A percentile compares a stretch with the other conserved stretches of the same genome.
These are phyloP conservation scores for Kwoniella sp. DNA, from an alignment of 768 basidiomycete genomes.

Conservation along the genomic window DNA sequence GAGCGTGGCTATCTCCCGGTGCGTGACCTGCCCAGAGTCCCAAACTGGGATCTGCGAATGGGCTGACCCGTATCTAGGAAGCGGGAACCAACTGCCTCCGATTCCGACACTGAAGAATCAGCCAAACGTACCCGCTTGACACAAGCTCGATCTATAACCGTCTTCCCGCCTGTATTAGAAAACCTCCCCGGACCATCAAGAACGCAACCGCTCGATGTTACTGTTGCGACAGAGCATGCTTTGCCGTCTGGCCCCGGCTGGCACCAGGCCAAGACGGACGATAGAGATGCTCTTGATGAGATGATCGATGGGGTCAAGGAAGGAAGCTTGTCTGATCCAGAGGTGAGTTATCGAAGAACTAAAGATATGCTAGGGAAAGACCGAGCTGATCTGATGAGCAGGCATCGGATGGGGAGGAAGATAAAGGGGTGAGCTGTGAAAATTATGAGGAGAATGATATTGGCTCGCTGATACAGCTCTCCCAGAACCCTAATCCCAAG, in stretches of 20 bases:
- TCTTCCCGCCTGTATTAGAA: slow-evolving; percentile 13
- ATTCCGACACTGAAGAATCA: slow-evolving; percentile 45
- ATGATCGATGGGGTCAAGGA: slow-evolving; percentile 41
- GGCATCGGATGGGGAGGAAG: slow-evolving; percentile 17
- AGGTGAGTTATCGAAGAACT: slow-evolving; percentile 16
- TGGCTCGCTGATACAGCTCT: background rate
- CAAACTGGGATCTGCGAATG: too few relatives aligned
- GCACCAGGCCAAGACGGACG: slow-evolving; percentile 13
- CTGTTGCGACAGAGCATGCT: slow-evolving; percentile 29
- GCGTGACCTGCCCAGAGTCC: too few relatives aligned
- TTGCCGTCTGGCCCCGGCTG: slow-evolving; percentile 37
- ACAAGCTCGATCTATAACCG: slow-evolving; percentile 13
- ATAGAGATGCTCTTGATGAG: slow-evolving; percentile 47
- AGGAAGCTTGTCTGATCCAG: slow-evolving; percentile 20
- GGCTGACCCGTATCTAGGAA: slow-evolving; percentile 17
- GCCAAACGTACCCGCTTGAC: slow-evolving; percentile 12
- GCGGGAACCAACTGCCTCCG: slow-evolving; percentile 45
- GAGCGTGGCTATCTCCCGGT: slow-evolving; percentile 38
- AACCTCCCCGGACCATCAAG: slow-evolving; percentile 7
- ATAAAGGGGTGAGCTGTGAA: slow-evolving; percentile 9
- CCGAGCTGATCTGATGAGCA: slow-evolving; percentile 3
- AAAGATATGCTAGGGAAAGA: too few relatives aligned
- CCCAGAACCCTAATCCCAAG: slow-evolving; percentile 7
- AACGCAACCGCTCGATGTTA: background rate
- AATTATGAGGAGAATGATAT: too few relatives aligned